Evolutionary conservation across 2,329 filamentous ascomycete genomes (phyloP).

Genomic region (Sporothrix pseudoabietina): DNA sequence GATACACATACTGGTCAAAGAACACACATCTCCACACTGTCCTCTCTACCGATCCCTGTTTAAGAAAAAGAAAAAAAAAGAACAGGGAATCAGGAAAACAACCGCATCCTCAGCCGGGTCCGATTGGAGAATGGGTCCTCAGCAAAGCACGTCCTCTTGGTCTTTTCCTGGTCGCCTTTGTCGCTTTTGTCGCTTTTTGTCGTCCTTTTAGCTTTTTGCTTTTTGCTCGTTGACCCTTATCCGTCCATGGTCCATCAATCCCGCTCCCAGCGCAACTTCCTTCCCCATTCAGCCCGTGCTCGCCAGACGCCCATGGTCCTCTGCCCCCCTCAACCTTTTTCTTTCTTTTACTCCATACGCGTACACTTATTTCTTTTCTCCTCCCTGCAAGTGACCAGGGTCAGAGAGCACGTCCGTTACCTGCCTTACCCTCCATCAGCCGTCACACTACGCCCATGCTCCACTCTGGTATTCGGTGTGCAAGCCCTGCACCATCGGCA

Average conservation of each 20-base stretch:
- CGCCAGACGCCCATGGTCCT: conserved; percentile 5
- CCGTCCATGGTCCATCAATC: background rate
- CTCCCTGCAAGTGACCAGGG: conserved; percentile 3
- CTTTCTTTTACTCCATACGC: background rate
- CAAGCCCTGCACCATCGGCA: conserved; percentile 11
- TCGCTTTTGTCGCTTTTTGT: background rate
- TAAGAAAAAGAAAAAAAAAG: background rate
- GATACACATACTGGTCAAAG: no score
- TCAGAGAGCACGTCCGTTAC: conserved; percentile 19
- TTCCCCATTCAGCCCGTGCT: conserved; percentile 23
- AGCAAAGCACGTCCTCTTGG: background rate
- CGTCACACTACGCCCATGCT: background rate
- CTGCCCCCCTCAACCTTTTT: background rate
- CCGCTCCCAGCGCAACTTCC: background rate
- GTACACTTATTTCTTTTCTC: background rate
- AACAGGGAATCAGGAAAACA: background rate
- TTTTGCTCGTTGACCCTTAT: background rate
- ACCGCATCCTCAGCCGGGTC: background rate
- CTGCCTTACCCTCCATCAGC: background rate
- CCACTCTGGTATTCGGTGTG: conserved; percentile 9
- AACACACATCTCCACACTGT: background rate
- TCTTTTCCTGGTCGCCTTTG: background rate
- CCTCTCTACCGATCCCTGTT: background rate
- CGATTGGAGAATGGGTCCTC: conserved; percentile 11
- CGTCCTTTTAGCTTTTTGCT: background rate